Evolutionary conservation across 495 filamentous ascomycete genomes (phyloP).

Genomic region (Neurospora africana): DNA sequence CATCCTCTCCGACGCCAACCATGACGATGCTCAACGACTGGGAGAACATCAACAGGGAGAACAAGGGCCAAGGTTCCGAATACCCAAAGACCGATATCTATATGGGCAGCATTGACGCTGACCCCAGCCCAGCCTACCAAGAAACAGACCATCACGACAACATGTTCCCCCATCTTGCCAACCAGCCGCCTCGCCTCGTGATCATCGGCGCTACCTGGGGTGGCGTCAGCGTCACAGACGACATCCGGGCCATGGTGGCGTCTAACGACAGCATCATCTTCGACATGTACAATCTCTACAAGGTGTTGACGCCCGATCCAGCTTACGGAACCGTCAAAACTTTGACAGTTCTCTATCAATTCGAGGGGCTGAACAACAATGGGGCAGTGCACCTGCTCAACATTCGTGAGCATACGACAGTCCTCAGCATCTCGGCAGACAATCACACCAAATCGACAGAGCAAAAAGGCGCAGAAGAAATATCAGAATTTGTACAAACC

Average conservation of each 20-base stretch:
- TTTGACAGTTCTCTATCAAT: constrained; percentile 14
- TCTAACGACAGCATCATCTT: constrained; percentile 6
- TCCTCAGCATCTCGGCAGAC: neutral
- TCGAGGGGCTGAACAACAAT: constrained; percentile 4
- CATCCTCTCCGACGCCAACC: neutral
- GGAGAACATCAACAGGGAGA: neutral
- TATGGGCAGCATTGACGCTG: neutral
- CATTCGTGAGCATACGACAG: neutral
- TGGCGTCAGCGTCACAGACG: constrained; percentile 15
- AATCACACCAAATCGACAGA: neutral
- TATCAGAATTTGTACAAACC: neutral
- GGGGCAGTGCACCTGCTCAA: constrained; percentile 4
- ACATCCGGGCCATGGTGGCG: constrained; percentile 8
- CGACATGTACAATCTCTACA: constrained; percentile 14
- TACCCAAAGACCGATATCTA: neutral
- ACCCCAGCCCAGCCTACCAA: constrained; percentile 5
- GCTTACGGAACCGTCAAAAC: constrained; percentile 9
- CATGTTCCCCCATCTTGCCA: neutral
- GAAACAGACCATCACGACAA: neutral
- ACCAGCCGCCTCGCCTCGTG: constrained; percentile 7
- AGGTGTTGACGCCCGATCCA: constrained; percentile 13
- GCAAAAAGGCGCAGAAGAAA: neutral
- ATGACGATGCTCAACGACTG: neutral
- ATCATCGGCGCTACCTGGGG: constrained; percentile 20
- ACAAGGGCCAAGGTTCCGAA: neutral